phyloP scores from a whole-genome alignment of 441 rosid species.

The Jatropha podagrica region DNA sequence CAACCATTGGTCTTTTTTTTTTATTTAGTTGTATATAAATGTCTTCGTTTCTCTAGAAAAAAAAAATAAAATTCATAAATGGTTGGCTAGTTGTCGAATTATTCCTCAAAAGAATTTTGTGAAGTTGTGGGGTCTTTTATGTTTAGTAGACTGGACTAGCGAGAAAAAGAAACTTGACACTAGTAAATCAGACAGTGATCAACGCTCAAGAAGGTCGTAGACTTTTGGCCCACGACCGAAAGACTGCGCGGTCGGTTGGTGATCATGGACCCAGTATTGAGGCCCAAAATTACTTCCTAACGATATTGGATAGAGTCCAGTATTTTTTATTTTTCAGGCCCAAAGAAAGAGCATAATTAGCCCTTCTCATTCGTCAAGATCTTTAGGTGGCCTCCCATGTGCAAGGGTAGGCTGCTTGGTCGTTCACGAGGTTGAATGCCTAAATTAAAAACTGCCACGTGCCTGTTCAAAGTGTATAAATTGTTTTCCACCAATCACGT shows the following conservation, averaged over 20 bases:
- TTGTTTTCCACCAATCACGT: not conserved
- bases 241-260: no score
- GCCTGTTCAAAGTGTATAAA: not conserved
- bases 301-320: no score
- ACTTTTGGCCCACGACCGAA: no score
- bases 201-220: no score
- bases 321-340: no score
- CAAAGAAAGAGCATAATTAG: no score
- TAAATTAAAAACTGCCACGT: not conserved
- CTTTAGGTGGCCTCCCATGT: no score
- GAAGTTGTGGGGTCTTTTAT: constrained; percentile 3
- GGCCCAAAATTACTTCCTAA: no score
- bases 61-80: not conserved
- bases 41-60: not conserved
- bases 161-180: no score
- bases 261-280: no score
- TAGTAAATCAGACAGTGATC: no score
- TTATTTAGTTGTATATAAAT: not conserved
- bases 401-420: not conserved
- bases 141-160: not conserved
- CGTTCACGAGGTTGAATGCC: not conserved
- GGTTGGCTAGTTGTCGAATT: constrained; percentile 12
- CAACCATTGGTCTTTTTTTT: not conserved
- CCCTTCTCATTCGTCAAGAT: no score
- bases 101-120: constrained; percentile 15